Evolutionary conservation across 2,329 filamentous ascomycete genomes (phyloP), one percentile per base, ranked within the genome.

Genomic region (Aspergillus brasiliensis): DNA sequence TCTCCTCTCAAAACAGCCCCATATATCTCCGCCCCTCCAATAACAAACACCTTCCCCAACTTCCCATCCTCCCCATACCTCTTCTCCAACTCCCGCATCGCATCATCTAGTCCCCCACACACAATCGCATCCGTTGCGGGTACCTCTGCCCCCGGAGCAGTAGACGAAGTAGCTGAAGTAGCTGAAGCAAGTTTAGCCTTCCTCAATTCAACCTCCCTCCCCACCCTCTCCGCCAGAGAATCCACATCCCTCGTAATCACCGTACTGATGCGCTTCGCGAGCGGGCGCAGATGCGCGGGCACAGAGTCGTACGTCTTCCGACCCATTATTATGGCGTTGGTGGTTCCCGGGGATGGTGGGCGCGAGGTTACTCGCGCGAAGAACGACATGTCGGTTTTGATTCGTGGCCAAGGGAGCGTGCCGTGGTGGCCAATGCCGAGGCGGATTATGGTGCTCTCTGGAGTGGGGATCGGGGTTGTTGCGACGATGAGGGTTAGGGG

Each of bases 231-330:
- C 17, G 61, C 57, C 10, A 79, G 69, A 15, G 67, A 62, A 0
- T 71, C 71, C 1, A 62, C 65, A 58, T 78, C 74, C n/a, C 76
- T 68, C 51, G 87, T 90, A 66, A 99, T 82, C 65, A 98, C 86
- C 42, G 97, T 86, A 75, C 97, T 98, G 53, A 92, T 81, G 8
- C 95, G 83, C 63, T 87, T 89, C 62, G 86, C 88, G 34, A 99
- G 82, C 17, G 95, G 95, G 2, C 92, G 84, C 73, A 95, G 92
- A 54, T 82, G 84, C 6, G 81, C 72, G 2, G 95, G 94, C 61
- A 99, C 94, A 65, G 88, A 92, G 55, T 96, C 92, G 89, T 94
- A 99, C 0, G 95, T 99, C 78, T 96, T 97, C 71, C 95, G 90
- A 61, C 95, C 95, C 95, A 99, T 99, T 67, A 99, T 89, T 54